phyloP scores from a whole-genome alignment of 2,329 filamentous ascomycete genomes.

The Sporothrix protearum region DNA sequence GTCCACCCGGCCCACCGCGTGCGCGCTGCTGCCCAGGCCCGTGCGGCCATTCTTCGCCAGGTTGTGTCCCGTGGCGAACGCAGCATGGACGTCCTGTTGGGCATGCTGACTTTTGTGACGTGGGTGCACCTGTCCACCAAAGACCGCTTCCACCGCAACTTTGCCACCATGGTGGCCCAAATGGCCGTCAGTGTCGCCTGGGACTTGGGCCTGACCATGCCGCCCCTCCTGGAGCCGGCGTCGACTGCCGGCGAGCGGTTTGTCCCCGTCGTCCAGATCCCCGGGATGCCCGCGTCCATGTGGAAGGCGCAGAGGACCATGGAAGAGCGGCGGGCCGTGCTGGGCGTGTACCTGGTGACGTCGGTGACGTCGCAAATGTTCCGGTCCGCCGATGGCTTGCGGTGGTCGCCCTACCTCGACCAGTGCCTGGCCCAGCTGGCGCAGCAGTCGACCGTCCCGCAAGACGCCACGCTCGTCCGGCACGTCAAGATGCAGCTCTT shows the following conservation, averaged over 20 bases:
- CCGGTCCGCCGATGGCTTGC: slow-evolving; percentile 48
- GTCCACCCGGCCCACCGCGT: slow-evolving; percentile 42
- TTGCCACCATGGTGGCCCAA: slow-evolving; percentile 41
- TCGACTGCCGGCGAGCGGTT: background rate
- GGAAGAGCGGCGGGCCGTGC: slow-evolving; percentile 47
- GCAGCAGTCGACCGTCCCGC: slow-evolving; percentile 44
- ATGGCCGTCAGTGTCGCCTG: slow-evolving; percentile 42
- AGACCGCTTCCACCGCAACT: slow-evolving; percentile 32
- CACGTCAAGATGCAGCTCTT: slow-evolving; percentile 42
- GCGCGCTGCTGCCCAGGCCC: slow-evolving; percentile 39
- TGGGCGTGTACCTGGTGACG: slow-evolving; percentile 45
- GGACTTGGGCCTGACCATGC: slow-evolving; percentile 44
- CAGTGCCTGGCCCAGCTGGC: slow-evolving; percentile 50
- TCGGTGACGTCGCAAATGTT: slow-evolving; percentile 35
- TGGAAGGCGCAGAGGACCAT: slow-evolving; percentile 39
- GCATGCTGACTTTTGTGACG: slow-evolving; percentile 44
- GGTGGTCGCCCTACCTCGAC: slow-evolving; percentile 58
- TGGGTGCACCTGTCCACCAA: slow-evolving; percentile 36
- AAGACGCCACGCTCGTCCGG: slow-evolving; percentile 48
- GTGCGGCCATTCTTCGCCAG: slow-evolving; percentile 45
- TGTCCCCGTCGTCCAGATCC: slow-evolving; percentile 3
- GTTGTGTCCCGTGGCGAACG: slow-evolving; percentile 48
- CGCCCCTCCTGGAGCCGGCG: slow-evolving; percentile 4
- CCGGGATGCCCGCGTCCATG: slow-evolving; percentile 17
- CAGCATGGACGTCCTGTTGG: slow-evolving; percentile 49